Evolutionary conservation across 257 asterid species (phyloP).

Genomic region (Euphrasia confusa): DNA sequence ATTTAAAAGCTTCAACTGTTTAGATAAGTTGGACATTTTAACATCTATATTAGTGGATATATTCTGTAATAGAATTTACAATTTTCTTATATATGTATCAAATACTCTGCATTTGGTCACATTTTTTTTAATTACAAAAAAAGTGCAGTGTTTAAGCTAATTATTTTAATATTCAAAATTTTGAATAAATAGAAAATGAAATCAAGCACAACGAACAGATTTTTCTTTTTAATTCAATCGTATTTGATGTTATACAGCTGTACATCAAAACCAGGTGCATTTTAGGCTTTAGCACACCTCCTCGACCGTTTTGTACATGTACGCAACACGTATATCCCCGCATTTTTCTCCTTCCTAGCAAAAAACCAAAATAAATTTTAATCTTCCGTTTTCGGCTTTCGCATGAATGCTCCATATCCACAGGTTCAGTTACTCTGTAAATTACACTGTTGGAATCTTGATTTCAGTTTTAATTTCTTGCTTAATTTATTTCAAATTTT

Average conservation of each 20-base stretch:
- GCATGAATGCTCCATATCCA: slow-evolving; percentile 39
- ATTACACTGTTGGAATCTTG: slow-evolving; percentile 18
- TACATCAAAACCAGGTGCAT: slow-evolving; percentile 24
- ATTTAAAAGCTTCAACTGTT: too few relatives aligned
- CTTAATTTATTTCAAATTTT: slow-evolving; percentile 28
- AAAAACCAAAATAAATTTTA: neutral
- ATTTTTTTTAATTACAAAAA: too few relatives aligned
- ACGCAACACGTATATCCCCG: slow-evolving; percentile 34
- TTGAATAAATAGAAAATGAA: too few relatives aligned
- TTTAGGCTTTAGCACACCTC: slow-evolving; percentile 12
- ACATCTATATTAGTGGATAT: too few relatives aligned
- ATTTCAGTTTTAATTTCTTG: slow-evolving; percentile 21
- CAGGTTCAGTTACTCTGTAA: slow-evolving; percentile 34
- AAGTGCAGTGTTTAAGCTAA: too few relatives aligned
- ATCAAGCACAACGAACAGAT: neutral
- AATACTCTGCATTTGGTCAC: too few relatives aligned
- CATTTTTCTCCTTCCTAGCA: slow-evolving; percentile 7
- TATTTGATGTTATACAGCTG: neutral
- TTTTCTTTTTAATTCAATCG: neutral
- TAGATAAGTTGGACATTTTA: too few relatives aligned
- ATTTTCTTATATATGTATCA: too few relatives aligned
- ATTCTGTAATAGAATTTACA: too few relatives aligned
- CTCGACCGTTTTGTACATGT: slow-evolving; percentile 35
- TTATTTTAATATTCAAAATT: too few relatives aligned
- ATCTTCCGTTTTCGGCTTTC: slow-evolving; percentile 16